phyloP scores from a whole-genome alignment of 495 filamentous ascomycete genomes.

The Tetracladium setigerum region DNA sequence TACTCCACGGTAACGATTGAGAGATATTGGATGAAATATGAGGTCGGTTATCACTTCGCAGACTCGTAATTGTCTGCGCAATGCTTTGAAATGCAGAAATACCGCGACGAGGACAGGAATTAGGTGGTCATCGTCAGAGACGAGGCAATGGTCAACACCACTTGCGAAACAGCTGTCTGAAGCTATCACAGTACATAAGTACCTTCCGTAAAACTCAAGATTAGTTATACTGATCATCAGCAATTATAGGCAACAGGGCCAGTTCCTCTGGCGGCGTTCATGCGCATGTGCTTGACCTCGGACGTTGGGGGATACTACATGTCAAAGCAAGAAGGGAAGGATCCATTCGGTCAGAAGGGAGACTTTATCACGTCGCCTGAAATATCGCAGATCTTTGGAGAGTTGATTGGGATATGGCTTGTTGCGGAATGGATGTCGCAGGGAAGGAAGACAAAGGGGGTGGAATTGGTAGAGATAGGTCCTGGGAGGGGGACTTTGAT shows the following conservation, averaged over 20 bases:
- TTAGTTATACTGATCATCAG: slow-evolving; percentile 1
- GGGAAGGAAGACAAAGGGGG: slow-evolving; percentile 53
- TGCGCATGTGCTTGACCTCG: slow-evolving; percentile 95
- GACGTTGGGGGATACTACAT: slow-evolving; percentile 95
- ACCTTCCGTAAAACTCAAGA: neutral
- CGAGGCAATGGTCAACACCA: slow-evolving; percentile 75
- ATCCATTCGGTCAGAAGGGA: slow-evolving; percentile 83
- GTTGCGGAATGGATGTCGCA: slow-evolving; percentile 94
- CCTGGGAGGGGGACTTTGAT: slow-evolving; percentile 94
- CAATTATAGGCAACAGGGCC: slow-evolving; percentile 65
- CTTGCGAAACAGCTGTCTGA: slow-evolving; percentile 75
- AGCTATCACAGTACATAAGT: slow-evolving; percentile 63
- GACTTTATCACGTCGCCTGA: slow-evolving; percentile 97
- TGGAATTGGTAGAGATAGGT: slow-evolving; percentile 88
- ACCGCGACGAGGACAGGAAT: slow-evolving; percentile 1
- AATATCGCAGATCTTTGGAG: slow-evolving; percentile 95
- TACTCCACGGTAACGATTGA: slow-evolving; percentile 2
- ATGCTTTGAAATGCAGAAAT: slow-evolving; percentile 6
- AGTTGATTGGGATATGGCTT: slow-evolving; percentile 89
- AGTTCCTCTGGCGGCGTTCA: slow-evolving; percentile 84
- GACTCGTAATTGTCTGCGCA: slow-evolving; percentile 13
- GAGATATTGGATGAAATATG: slow-evolving; percentile 6
- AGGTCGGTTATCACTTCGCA: slow-evolving; percentile 15
- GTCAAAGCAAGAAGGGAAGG: slow-evolving; percentile 51
- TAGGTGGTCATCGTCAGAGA: slow-evolving; percentile 20